Evolutionary conservation across 495 filamentous ascomycete genomes (phyloP).

Genomic region (Bombardia bombarda): DNA sequence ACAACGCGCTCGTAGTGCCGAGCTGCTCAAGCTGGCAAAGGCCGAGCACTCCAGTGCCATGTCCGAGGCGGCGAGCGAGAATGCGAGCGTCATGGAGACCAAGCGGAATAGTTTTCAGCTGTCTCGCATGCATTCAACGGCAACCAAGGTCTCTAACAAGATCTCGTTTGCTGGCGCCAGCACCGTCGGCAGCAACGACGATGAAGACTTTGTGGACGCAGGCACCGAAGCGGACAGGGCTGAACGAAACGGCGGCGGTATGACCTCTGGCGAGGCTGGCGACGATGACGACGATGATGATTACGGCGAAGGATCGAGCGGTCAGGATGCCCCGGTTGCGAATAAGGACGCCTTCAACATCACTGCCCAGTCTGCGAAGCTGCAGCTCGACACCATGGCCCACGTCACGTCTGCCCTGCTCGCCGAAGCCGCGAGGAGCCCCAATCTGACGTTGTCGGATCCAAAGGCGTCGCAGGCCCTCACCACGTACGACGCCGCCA

Average conservation of each 20-base stretch:
- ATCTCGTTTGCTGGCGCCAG: conserved; percentile 26
- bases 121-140: conserved; percentile 29
- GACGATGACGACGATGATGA: conserved; percentile 75
- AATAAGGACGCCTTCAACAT: conserved; percentile 92
- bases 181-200: conserved; percentile 31
- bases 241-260: conserved; percentile 10
- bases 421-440: conserved; percentile 59
- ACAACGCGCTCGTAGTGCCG: conserved; percentile 62
- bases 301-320: conserved; percentile 74
- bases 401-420: conserved; percentile 79
- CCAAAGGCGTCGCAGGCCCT: conserved; percentile 68
- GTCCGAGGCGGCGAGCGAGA: conserved; percentile 44
- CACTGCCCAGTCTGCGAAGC: conserved; percentile 84
- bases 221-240: conserved; percentile 25
- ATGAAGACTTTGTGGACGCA: conserved; percentile 35
- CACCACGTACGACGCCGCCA: conserved; percentile 80
- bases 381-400: conserved; percentile 83
- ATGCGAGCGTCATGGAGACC: conserved; percentile 36
- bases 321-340: conserved; percentile 58
- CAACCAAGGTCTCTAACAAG: conserved; percentile 14
- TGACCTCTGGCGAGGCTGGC: conserved; percentile 12
- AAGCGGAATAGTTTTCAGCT: conserved; percentile 39
- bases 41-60: conserved; percentile 21
- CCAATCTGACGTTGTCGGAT: conserved; percentile 62
- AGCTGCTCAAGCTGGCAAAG: conserved; percentile 64